Percentiles rank a stretch among this genome's conserved stretches.
Evolutionary conservation across 805 yeast species (phyloP).

Genomic region (Candida khao-thaluensis): DNA sequence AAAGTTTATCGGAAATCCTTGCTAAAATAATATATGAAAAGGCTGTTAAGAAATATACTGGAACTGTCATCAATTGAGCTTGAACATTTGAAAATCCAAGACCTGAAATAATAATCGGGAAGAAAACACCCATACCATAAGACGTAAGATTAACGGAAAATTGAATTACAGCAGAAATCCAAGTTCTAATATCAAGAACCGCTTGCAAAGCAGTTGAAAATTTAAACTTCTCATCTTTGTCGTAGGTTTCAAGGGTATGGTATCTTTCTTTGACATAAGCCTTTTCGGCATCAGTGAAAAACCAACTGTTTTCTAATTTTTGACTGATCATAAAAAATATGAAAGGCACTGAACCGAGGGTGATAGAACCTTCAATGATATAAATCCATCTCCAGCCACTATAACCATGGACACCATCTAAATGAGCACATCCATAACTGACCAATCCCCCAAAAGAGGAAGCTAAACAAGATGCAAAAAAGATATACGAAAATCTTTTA

Average conservation of each 20-base stretch:
- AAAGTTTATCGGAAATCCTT: conserved; percentile 24
- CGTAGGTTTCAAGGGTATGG: conserved; percentile 30
- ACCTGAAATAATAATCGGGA: conserved; percentile 38
- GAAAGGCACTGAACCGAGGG: conserved; percentile 16
- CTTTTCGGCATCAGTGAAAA: conserved; percentile 36
- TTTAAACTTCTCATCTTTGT: conserved; percentile 28
- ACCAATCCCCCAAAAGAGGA: conserved; percentile 77
- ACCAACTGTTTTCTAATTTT: conserved; percentile 22
- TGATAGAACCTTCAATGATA: conserved; percentile 45
- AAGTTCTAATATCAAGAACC: conserved; percentile 23
- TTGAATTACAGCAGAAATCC: conserved; percentile 37
- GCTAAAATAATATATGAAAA: conserved; percentile 23
- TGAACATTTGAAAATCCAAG: conserved; percentile 26
- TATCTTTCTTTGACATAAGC: conserved; percentile 35
- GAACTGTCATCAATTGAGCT: conserved; percentile 42
- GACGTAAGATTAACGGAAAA: conserved; percentile 43
- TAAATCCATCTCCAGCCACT: conserved; percentile 52
- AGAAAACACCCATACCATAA: conserved; percentile 39
- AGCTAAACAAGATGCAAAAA: conserved; percentile 49
- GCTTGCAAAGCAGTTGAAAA: conserved; percentile 13
- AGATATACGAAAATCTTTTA: conserved; percentile 33
- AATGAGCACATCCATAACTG: conserved; percentile 58
- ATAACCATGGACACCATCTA: conserved; percentile 45
- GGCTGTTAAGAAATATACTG: conserved; percentile 37
- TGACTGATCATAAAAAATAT: conserved; percentile 45